Conservation (phyloP, 1,284 basidiomycete genomes). For the Leucoagaricus sp. region DNA sequence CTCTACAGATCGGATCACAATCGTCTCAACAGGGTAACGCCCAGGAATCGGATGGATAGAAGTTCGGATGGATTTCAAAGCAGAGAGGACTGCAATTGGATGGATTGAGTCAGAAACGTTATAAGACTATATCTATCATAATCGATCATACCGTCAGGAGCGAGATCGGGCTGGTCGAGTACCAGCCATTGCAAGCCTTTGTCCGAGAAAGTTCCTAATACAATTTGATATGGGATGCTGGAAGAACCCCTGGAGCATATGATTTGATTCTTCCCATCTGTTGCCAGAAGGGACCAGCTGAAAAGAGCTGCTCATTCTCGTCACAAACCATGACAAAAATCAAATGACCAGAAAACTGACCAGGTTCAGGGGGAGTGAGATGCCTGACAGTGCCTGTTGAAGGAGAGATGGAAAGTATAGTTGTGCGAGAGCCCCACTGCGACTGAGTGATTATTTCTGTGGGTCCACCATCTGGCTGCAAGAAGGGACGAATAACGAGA, state of each 20-base stretch:
- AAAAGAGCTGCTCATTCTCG: conserved; percentile 27
- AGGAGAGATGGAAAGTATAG: conserved; percentile 45
- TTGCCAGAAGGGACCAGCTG: conserved; percentile 56
- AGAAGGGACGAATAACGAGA: conserved; percentile 46
- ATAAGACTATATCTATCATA: background rate
- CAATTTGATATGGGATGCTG: conserved; percentile 48
- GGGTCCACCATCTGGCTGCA: conserved; percentile 27
- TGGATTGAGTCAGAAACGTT: background rate
- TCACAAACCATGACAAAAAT: background rate
- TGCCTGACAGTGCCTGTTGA: conserved; percentile 40
- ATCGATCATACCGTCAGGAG: conserved; percentile 39
- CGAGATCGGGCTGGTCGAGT: conserved; percentile 43
- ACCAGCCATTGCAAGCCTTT: conserved; percentile 39
- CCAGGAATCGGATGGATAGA: conserved; percentile 48
- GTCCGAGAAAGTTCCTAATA: conserved; percentile 44
- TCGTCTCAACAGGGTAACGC: conserved; percentile 51
- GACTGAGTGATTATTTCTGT: conserved; percentile 45
- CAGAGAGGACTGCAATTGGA: conserved; percentile 40
- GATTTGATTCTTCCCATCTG: conserved; percentile 46
- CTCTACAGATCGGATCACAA: conserved; percentile 41
- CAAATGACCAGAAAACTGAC: background rate
- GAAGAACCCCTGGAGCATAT: conserved; percentile 55
- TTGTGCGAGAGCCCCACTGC: conserved; percentile 52
- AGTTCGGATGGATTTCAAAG: conserved; percentile 40
- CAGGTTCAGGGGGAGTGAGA: conserved; percentile 34